A percentile compares a stretch with the other conserved stretches of the same genome.
These are phyloP conservation scores for Candida tropicalis DNA, from an alignment of 1,139 yeast genomes.

Conservation along the genomic window DNA sequence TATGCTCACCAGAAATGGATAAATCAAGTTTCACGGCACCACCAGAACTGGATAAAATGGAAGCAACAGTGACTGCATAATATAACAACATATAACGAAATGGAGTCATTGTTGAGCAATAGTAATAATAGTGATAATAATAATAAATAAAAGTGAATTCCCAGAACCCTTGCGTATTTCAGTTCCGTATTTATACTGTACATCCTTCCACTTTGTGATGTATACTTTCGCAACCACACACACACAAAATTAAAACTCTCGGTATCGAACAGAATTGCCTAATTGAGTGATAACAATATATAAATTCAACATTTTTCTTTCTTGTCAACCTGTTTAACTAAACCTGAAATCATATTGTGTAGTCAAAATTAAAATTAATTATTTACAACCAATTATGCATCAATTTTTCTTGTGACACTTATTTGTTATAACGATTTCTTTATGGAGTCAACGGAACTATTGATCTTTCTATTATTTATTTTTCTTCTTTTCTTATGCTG, in stretches of 20 bases:
- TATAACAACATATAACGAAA: background rate
- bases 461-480: background rate
- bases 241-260: background rate
- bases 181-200: background rate
- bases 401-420: too few relatives aligned
- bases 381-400: too few relatives aligned
- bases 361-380: too few relatives aligned
- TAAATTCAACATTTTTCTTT: too few relatives aligned
- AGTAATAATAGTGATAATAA: too few relatives aligned
- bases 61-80: background rate
- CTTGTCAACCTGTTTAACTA: too few relatives aligned
- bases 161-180: too few relatives aligned
- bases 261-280: background rate
- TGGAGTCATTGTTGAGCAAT: too few relatives aligned
- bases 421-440: too few relatives aligned
- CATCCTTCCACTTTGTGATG: background rate
- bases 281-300: background rate
- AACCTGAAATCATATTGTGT: too few relatives aligned
- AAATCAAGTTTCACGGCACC: slow-evolving; percentile 4
- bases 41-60: background rate
- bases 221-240: slow-evolving; percentile 1
- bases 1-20: slow-evolving; percentile 6
- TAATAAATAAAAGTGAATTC: too few relatives aligned
- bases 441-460: too few relatives aligned
- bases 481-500: background rate